A percentile compares a stretch with the other conserved stretches of the same genome.
phyloP scores from a whole-genome alignment of 73 alveolate species.

The Paramecium pentaurelia region DNA sequence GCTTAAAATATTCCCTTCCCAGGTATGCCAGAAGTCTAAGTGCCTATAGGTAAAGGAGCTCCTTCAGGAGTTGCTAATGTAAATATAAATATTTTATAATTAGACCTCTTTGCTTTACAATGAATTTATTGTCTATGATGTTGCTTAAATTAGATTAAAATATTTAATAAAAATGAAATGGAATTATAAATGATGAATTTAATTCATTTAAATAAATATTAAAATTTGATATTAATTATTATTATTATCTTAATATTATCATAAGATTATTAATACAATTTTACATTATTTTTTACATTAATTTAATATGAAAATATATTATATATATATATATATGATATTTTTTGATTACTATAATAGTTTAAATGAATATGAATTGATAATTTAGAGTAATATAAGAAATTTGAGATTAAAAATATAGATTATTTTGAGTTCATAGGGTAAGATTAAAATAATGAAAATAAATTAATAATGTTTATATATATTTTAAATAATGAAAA shows the following conservation, averaged over 20 bases:
- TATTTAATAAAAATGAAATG: constrained; percentile 46
- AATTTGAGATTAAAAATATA: too few relatives aligned
- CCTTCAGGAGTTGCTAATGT: constrained; percentile 52
- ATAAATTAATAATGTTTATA: neutral
- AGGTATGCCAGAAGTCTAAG: constrained; percentile 76
- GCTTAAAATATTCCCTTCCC: constrained; percentile 57
- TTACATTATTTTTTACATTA: too few relatives aligned
- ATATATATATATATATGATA: too few relatives aligned
- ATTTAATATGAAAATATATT: too few relatives aligned
- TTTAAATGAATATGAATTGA: too few relatives aligned
- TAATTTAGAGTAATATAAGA: too few relatives aligned
- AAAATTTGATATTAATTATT: neutral
- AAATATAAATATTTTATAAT: neutral
- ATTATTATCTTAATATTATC: too few relatives aligned
- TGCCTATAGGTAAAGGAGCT: constrained; percentile 78
- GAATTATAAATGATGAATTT: constrained; percentile 27
- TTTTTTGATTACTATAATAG: too few relatives aligned
- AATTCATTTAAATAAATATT: neutral
- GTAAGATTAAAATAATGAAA: neutral
- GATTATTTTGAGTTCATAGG: too few relatives aligned
- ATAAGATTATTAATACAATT: too few relatives aligned
- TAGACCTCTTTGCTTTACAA: constrained; percentile 76
- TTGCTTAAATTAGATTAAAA: constrained; percentile 54
- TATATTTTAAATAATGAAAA: neutral
- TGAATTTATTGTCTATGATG: constrained; percentile 92